Evolutionary conservation across 202 grass and related monocot genomes (phyloP).

Genomic region (Setaria italica): DNA sequence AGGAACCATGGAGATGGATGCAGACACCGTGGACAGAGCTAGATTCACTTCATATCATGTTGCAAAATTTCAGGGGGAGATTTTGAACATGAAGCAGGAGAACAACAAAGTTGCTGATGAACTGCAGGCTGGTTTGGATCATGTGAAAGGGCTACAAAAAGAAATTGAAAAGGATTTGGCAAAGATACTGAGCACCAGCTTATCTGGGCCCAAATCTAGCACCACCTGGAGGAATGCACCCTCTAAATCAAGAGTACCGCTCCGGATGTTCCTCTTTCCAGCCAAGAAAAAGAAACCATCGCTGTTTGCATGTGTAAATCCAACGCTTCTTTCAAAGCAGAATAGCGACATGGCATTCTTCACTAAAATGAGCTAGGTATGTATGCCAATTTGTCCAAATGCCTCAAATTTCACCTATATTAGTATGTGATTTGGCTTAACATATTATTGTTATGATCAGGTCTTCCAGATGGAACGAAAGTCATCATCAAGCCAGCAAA

Average conservation of each 20-base stretch:
- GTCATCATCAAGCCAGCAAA: conserved; percentile 8
- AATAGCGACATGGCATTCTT: conserved; percentile 61
- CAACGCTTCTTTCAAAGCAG: conserved; percentile 64
- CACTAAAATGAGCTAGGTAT: conserved; percentile 48
- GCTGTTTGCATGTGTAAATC: conserved; percentile 68
- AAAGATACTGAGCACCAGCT: conserved; percentile 46
- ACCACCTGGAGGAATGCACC: conserved; percentile 45
- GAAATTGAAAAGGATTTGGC: conserved; percentile 62
- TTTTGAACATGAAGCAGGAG: conserved; percentile 82
- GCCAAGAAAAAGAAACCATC: conserved; percentile 74
- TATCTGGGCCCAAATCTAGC: conserved; percentile 52
- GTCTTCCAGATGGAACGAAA: conserved; percentile 19
- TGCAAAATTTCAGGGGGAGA: conserved; percentile 82
- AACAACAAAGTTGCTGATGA: conserved; percentile 79
- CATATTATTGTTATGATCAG: conserved; percentile 12
- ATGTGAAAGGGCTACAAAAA: conserved; percentile 59
- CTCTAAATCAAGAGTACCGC: conserved; percentile 62
- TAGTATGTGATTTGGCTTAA: conserved; percentile 1
- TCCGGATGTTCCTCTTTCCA: conserved; percentile 80
- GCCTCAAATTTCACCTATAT: neutral
- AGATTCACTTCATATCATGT: conserved; percentile 66
- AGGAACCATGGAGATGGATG: conserved; percentile 42
- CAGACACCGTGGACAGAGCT: conserved; percentile 19
- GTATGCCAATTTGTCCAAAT: neutral
- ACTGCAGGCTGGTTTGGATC: conserved; percentile 67